These are phyloP conservation scores for Nidularia pulvinata DNA, from an alignment of 768 basidiomycete genomes.

Conservation along the genomic window DNA sequence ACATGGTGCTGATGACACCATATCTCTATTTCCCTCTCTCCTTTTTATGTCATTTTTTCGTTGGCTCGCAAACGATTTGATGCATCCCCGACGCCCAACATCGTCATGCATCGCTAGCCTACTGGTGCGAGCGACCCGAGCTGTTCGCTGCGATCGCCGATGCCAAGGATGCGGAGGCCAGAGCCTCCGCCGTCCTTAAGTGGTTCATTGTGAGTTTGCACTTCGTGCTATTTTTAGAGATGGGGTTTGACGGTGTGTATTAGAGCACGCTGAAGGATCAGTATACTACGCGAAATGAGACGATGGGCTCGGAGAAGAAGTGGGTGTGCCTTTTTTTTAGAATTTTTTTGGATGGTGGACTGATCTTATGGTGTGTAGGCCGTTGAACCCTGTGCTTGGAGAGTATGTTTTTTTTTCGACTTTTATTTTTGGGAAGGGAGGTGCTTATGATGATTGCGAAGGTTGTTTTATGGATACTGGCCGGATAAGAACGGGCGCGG, in stretches of 20 bases:
- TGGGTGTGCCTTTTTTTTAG: too few relatives aligned
- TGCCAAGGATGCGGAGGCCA: conserved; percentile 69
- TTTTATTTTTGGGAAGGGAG: too few relatives aligned
- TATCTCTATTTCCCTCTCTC: too few relatives aligned
- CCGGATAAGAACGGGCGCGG: conserved; percentile 74
- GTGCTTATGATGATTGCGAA: too few relatives aligned
- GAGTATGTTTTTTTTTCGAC: conserved; percentile 80
- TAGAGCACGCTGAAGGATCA: conserved; percentile 94
- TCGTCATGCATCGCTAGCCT: too few relatives aligned
- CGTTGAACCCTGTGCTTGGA: conserved; percentile 94
- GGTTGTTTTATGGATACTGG: conserved; percentile 90
- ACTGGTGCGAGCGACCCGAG: conserved; percentile 96
- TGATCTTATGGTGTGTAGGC: conserved; percentile 42
- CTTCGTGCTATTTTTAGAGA: background rate
- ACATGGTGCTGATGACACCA: too few relatives aligned
- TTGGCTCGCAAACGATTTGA: too few relatives aligned
- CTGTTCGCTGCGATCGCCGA: conserved; percentile 87
- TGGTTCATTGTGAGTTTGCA: conserved; percentile 86
- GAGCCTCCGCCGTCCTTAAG: conserved; percentile 78
- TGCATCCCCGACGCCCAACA: too few relatives aligned
- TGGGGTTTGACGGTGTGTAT: background rate
- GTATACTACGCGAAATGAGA: conserved; percentile 93
- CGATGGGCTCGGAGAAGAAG: conserved; percentile 98
- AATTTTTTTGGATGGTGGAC: background rate
- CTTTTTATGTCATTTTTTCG: too few relatives aligned